Evolutionary conservation across 371 early-diverging fungal genomes (phyloP).

Genomic region (Mucor saturninus): DNA sequence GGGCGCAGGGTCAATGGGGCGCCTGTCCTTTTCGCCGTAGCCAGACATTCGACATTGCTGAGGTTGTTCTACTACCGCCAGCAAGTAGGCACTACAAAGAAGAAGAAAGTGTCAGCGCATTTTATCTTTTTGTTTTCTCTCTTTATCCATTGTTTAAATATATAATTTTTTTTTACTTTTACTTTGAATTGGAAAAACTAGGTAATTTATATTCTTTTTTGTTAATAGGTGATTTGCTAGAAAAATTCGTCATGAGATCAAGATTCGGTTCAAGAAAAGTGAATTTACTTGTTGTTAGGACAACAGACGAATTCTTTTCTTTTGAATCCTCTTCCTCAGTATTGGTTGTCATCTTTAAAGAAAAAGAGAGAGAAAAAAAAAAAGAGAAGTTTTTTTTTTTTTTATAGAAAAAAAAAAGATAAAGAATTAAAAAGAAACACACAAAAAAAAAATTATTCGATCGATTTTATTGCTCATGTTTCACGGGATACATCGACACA

Average conservation of each 20-base stretch:
- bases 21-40: constrained; percentile 71
- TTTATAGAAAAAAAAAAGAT: background rate
- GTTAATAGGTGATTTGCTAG: background rate
- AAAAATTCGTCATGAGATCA: constrained; percentile 8
- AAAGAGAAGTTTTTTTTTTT: background rate
- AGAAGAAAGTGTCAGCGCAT: background rate
- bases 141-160: background rate
- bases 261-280: constrained; percentile 24
- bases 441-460: constrained; percentile 1
- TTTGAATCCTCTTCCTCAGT: background rate
- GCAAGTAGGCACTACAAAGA: constrained; percentile 19
- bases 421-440: background rate
- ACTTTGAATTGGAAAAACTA: constrained; percentile 1
- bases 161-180: constrained; percentile 5
- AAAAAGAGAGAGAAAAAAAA: too few relatives aligned
- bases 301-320: background rate
- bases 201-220: background rate
- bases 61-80: constrained; percentile 67
- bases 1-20: constrained; percentile 79
- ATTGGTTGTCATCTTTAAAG: background rate
- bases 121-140: too few relatives aligned
- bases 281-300: background rate
- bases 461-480: background rate
- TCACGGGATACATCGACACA: too few relatives aligned
- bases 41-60: constrained; percentile 71